A percentile compares a stretch with the other conserved stretches of the same genome.
Conservation (phyloP, 1,284 basidiomycete species). For the Pseudozyma sp. region DNA sequence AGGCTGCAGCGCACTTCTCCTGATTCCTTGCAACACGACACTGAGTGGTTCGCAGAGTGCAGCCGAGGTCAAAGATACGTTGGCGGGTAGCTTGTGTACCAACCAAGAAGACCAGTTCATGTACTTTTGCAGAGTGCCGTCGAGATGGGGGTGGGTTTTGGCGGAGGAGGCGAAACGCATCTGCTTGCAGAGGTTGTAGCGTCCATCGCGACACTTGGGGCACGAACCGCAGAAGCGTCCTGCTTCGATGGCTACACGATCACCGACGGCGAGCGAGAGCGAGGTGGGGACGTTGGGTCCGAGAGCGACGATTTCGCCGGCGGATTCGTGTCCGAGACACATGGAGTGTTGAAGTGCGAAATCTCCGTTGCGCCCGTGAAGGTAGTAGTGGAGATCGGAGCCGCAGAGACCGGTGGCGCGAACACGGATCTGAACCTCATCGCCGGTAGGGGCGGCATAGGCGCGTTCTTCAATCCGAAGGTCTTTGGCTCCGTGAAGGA, state of each 20-base stretch:
- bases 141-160: constrained; percentile 90
- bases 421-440: constrained; percentile 78
- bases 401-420: constrained; percentile 88
- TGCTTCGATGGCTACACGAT: constrained; percentile 92
- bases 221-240: constrained; percentile 84
- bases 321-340: constrained; percentile 90
- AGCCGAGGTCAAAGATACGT: constrained; percentile 80
- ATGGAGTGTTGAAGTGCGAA: constrained; percentile 82
- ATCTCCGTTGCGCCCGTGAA: constrained; percentile 81
- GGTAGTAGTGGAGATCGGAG: constrained; percentile 62
- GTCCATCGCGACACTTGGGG: constrained; percentile 73
- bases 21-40: constrained; percentile 85
- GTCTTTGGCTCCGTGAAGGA: constrained; percentile 71
- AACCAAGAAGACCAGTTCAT: constrained; percentile 89
- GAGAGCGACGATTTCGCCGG: constrained; percentile 80
- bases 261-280: constrained; percentile 76
- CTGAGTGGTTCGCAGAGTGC: constrained; percentile 91
- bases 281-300: constrained; percentile 72
- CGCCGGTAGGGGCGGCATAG: constrained; percentile 76
- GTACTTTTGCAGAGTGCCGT: constrained; percentile 86
- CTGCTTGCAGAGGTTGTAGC: constrained; percentile 90
- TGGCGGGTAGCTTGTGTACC: constrained; percentile 84
- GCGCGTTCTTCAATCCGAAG: constrained; percentile 75
- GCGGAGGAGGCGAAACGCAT: constrained; percentile 89
- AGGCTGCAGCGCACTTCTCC: constrained; percentile 75